Evolutionary conservation across 1,284 basidiomycete species (phyloP).

Genomic region (Leccinum pachyderme): DNA sequence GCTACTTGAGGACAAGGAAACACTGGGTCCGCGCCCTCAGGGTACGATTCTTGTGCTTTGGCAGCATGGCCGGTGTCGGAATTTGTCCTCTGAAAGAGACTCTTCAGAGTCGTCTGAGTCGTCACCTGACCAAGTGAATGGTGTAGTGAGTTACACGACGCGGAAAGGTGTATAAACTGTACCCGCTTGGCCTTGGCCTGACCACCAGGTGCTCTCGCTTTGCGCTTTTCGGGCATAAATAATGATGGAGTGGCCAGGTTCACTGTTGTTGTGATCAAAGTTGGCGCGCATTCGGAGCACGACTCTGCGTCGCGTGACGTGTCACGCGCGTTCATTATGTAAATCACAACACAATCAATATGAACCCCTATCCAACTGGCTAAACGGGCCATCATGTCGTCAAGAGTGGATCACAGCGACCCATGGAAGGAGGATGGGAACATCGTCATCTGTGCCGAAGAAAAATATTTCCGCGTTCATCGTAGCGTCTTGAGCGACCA

Average conservation of each 20-base stretch:
- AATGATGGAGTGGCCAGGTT: not conserved
- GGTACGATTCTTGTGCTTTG: conserved; percentile 1
- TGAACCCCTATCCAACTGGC: not conserved
- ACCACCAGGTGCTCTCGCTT: conserved; percentile 12
- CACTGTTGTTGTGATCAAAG: not conserved
- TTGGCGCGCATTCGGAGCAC: conserved; percentile 1
- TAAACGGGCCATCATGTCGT: not conserved
- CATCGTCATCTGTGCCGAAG: conserved; percentile 6
- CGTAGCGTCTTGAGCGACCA: conserved; percentile 8
- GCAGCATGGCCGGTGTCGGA: not conserved
- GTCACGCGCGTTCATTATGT: conserved; percentile 24
- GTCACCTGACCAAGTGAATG: conserved; percentile 14
- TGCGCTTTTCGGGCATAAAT: conserved; percentile 29
- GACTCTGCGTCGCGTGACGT: conserved; percentile 29
- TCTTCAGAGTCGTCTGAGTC: conserved; percentile 26
- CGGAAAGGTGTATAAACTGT: not conserved
- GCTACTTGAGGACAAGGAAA: not conserved
- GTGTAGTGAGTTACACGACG: conserved; percentile 7
- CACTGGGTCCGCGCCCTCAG: not conserved
- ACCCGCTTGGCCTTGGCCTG: conserved; percentile 20
- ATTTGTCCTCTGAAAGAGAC: conserved; percentile 26
- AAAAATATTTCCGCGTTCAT: conserved; percentile 15
- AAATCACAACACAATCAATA: too few species aligned
- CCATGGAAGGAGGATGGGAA: conserved; percentile 14
- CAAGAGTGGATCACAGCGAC: not conserved